A percentile compares a stretch with the other conserved stretches of the same genome.
These are phyloP conservation scores for Penicillium corylophilum DNA, from an alignment of 2,329 filamentous ascomycete species.

Conservation along the genomic window DNA sequence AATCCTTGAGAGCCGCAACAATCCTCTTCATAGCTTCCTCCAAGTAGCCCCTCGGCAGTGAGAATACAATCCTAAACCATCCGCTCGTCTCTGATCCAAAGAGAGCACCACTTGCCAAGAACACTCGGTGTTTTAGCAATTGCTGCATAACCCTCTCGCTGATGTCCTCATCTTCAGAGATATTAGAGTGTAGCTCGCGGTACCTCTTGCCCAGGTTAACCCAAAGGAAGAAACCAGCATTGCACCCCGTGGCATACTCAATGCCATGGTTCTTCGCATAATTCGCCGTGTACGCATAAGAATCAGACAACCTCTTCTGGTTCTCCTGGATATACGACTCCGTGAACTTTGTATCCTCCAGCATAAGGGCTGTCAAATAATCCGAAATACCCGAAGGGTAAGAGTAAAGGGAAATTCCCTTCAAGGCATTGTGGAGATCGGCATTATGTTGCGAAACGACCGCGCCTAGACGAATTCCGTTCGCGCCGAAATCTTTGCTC, in stretches of 20 bases:
- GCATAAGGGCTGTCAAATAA: constrained; percentile 37
- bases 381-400: constrained; percentile 48
- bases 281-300: constrained; percentile 40
- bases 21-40: constrained; percentile 35
- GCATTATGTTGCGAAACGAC: constrained; percentile 51
- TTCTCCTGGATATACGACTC: constrained; percentile 49
- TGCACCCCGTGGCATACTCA: constrained; percentile 48
- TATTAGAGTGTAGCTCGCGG: constrained; percentile 21
- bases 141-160: constrained; percentile 33
- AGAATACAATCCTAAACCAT: constrained; percentile 47
- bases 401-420: constrained; percentile 47
- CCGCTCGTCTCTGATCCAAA: constrained; percentile 43
- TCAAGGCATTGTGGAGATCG: constrained; percentile 42
- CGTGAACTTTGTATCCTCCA: constrained; percentile 48
- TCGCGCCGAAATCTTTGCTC: constrained; percentile 57
- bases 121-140: constrained; percentile 39
- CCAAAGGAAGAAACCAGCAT: constrained; percentile 60
- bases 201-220: constrained; percentile 47
- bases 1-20: constrained; percentile 16
- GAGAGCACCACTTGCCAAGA: constrained; percentile 34
- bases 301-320: constrained; percentile 38
- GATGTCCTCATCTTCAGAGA: constrained; percentile 12
- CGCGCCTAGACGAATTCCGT: constrained; percentile 54
- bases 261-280: constrained; percentile 46
- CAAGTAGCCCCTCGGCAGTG: constrained; percentile 32